These are phyloP conservation scores for Vaccinium macrocarpon DNA, from an alignment of 148 eudicot species.

Conservation along the genomic window DNA sequence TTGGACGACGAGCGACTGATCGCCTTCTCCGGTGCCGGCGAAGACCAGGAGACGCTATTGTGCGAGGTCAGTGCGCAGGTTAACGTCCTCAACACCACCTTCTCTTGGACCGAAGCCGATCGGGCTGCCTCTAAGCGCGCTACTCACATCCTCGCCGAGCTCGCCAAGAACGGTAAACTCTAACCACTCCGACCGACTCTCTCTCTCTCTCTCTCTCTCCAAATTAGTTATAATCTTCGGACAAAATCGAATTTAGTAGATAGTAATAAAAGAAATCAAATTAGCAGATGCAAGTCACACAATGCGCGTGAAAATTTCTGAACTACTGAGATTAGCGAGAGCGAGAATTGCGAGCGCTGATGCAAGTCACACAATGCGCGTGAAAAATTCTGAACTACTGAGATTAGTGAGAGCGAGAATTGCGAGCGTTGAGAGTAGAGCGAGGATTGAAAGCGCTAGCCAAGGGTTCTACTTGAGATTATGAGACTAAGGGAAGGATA, in stretches of 20 bases:
- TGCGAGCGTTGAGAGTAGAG: background rate
- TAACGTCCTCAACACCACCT: slow-evolving; percentile 24
- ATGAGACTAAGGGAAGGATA: background rate
- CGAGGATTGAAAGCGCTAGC: background rate
- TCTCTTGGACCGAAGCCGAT: slow-evolving; percentile 43
- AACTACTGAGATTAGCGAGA: background rate
- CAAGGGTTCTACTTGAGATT: background rate
- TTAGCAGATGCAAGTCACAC: background rate
- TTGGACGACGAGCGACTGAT: slow-evolving; percentile 23
- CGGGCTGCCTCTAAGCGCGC: slow-evolving; percentile 50
- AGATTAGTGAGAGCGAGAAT: background rate
- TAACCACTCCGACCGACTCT: slow-evolving; percentile 1
- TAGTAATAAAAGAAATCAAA: background rate
- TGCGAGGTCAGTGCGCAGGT: slow-evolving; percentile 39
- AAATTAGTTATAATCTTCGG: background rate
- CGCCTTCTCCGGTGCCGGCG: slow-evolving; percentile 7
- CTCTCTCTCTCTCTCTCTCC: background rate
- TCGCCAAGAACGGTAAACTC: slow-evolving; percentile 52
- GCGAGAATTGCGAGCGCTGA: background rate
- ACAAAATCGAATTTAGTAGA: no score
- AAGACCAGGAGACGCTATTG: slow-evolving; percentile 20
- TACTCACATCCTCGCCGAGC: slow-evolving; percentile 49
- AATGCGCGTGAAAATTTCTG: background rate
- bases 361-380: background rate
- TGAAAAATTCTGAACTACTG: background rate